These are phyloP conservation scores for Acer saccharum DNA, from an alignment of 345 rosid species.

Conservation along the genomic window DNA sequence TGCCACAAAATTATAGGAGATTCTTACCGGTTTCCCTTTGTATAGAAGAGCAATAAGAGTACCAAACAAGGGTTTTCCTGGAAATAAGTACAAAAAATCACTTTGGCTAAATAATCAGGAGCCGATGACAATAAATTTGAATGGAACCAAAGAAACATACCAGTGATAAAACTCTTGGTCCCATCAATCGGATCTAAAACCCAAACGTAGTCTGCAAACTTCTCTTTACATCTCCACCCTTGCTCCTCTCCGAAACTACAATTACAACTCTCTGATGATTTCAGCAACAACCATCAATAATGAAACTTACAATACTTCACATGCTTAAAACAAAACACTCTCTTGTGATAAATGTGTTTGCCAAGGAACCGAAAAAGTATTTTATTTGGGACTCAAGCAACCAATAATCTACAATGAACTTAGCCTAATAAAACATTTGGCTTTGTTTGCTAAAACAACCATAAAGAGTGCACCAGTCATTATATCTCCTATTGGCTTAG, in stretches of 20 bases:
- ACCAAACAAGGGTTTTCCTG: conserved; percentile 95
- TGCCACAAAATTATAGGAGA: not conserved
- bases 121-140: not conserved
- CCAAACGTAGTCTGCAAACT: conserved; percentile 92
- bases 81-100: conserved; percentile 28
- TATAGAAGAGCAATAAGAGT: conserved; percentile 81
- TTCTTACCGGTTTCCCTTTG: conserved; percentile 83
- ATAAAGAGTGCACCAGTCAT: not conserved
- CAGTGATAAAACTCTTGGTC: conserved; percentile 94
- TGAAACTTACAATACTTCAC: conserved; percentile 2
- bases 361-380: not conserved
- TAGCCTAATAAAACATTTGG: not conserved
- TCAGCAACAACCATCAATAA: conserved; percentile 16
- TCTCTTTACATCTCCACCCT: conserved; percentile 87
- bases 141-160: conserved; percentile 30
- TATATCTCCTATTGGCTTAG: not conserved
- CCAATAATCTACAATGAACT: not conserved
- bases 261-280: conserved; percentile 23
- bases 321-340: not conserved
- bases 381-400: not conserved
- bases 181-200: conserved; percentile 97
- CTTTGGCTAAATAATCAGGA: conserved; percentile 16
- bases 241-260: conserved; percentile 95
- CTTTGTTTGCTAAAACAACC: not conserved
- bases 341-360: not conserved